Evolutionary conservation across 495 filamentous ascomycete species (phyloP).

Genomic region (Apodospora peruviana): DNA sequence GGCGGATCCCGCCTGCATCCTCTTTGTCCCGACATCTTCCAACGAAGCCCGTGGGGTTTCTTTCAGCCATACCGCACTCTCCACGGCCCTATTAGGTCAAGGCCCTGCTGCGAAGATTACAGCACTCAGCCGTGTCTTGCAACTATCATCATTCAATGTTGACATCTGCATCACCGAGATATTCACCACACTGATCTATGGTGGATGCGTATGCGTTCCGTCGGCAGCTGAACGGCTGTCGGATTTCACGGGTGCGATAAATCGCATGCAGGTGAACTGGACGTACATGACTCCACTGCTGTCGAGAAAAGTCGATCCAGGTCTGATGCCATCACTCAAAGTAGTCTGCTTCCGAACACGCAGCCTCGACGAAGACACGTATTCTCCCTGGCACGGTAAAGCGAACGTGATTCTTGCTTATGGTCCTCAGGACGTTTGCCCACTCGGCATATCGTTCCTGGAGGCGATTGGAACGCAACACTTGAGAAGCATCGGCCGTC

Average conservation of each 20-base stretch:
- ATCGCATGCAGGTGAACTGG: constrained; percentile 44
- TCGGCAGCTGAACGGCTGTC: constrained; percentile 33
- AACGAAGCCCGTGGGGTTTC: constrained; percentile 32
- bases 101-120: constrained; percentile 44
- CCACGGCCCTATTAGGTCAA: constrained; percentile 41
- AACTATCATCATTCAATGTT: constrained; percentile 65
- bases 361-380: constrained; percentile 37
- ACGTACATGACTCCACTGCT: constrained; percentile 42
- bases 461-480: constrained; percentile 32
- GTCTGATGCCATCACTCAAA: constrained; percentile 29
- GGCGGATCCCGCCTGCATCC: constrained; percentile 37
- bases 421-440: constrained; percentile 38
- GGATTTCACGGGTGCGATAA: constrained; percentile 33
- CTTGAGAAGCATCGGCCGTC: constrained; percentile 34
- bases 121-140: constrained; percentile 50
- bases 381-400: constrained; percentile 36
- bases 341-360: constrained; percentile 41
- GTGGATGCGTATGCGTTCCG: constrained; percentile 47
- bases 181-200: constrained; percentile 55
- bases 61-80: constrained; percentile 41
- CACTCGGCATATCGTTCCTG: constrained; percentile 39
- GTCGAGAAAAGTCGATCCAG: constrained; percentile 37
- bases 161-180: constrained; percentile 64
- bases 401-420: constrained; percentile 41
- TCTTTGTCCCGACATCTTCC: constrained; percentile 30